Conservation (phyloP, 805 yeast species). For the Metschnikowia chrysomelidarum region DNA sequence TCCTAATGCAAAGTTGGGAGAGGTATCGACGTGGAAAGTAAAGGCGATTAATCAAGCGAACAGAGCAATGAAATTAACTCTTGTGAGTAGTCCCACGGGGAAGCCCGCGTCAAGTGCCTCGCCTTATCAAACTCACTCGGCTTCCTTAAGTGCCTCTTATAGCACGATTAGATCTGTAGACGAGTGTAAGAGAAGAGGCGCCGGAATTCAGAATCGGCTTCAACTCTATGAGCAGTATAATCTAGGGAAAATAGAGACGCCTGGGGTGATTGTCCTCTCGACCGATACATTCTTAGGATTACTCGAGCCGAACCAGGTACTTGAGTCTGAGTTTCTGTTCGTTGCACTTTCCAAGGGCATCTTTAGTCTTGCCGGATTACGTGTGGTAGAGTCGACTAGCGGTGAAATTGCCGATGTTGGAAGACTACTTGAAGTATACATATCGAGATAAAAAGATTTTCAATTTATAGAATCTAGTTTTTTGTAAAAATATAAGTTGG, state of each 20-base stretch:
- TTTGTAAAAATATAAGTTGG: not conserved
- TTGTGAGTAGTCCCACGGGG: conserved; percentile 28
- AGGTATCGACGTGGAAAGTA: conserved; percentile 58
- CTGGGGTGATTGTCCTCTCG: conserved; percentile 61
- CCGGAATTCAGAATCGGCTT: conserved; percentile 20
- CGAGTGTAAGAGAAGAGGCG: conserved; percentile 12
- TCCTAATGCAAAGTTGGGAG: conserved; percentile 58
- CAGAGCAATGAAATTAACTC: conserved; percentile 50
- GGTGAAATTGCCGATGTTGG: conserved; percentile 76
- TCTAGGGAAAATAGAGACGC: conserved; percentile 37
- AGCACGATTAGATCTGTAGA: conserved; percentile 9
- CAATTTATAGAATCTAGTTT: not conserved
- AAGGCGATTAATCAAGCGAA: conserved; percentile 62
- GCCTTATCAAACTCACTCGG: not conserved
- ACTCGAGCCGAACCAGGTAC: conserved; percentile 58
- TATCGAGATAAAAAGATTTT: not conserved
- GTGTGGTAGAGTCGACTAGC: conserved; percentile 56
- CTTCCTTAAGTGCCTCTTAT: conserved; percentile 4
- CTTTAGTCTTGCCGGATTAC: conserved; percentile 61
- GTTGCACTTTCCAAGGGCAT: conserved; percentile 66
- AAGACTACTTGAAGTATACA: conserved; percentile 60
- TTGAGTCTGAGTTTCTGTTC: conserved; percentile 59
- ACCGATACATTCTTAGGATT: conserved; percentile 66
- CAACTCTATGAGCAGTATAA: conserved; percentile 35
- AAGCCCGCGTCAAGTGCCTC: not conserved